Conservation (phyloP, 768 basidiomycete genomes). For the Fibroporia radiculosa region DNA sequence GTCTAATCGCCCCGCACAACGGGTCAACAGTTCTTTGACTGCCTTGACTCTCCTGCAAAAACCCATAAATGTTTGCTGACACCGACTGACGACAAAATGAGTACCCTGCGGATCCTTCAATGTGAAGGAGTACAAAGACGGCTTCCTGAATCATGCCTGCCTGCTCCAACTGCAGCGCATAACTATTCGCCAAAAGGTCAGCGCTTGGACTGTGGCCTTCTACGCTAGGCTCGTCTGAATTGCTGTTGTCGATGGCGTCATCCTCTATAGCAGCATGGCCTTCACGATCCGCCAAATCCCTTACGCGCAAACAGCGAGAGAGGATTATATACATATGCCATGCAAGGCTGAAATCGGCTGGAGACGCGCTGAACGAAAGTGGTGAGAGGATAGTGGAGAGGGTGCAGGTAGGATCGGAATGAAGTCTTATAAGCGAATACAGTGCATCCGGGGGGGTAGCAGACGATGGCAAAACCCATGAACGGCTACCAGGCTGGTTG, state of each 20-base stretch:
- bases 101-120: slow-evolving; percentile 76
- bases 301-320: slow-evolving; percentile 70
- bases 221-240: slow-evolving; percentile 35
- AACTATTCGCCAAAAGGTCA: slow-evolving; percentile 74
- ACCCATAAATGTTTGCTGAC: background rate
- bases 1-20: slow-evolving; percentile 58
- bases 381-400: slow-evolving; percentile 65
- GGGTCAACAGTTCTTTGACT: slow-evolving; percentile 70
- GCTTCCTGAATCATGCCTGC: slow-evolving; percentile 79
- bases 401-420: slow-evolving; percentile 63
- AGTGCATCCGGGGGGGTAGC: slow-evolving; percentile 58
- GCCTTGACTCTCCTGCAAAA: slow-evolving; percentile 66
- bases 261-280: slow-evolving; percentile 28
- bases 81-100: slow-evolving; percentile 18
- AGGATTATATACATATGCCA: slow-evolving; percentile 93
- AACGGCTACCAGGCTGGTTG: slow-evolving; percentile 15
- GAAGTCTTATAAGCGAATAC: slow-evolving; percentile 74
- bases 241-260: slow-evolving; percentile 30
- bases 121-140: slow-evolving; percentile 81
- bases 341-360: slow-evolving; percentile 73
- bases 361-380: slow-evolving; percentile 65
- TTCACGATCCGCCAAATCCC: slow-evolving; percentile 84
- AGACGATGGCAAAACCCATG: slow-evolving; percentile 38
- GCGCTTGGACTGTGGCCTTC: slow-evolving; percentile 82
- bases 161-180: slow-evolving; percentile 81